Base-by-base conservation (phyloP, 2,329 filamentous ascomycete species). In the Fusarium napiforme region DNA sequence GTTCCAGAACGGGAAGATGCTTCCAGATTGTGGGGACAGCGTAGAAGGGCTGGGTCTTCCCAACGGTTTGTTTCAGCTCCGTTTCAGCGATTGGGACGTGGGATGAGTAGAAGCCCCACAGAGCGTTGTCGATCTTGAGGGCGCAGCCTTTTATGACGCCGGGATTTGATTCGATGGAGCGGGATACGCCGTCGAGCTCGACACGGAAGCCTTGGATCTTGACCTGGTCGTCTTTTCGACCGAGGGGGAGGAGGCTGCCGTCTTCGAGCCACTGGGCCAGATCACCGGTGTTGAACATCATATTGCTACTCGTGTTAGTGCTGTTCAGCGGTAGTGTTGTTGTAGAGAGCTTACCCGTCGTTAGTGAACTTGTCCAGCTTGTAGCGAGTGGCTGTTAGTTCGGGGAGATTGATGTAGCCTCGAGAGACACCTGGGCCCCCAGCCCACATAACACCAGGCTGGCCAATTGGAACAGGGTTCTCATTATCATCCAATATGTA, bases 361-460 rank as follows among this genome's bases (percentile, higher is more conserved):
- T 67, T 59, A 7, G 66, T 46, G 21, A 73, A 73, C 87, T 73
- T 73, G 21, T 73, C 71, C 2, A 39, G 21, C 26, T 73, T 73
- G 6, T 73, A 73, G 2, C 71, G 57, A 21, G 36, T 58, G 1
- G 52, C 60, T 15, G 71, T 73, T 1, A 73, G 9, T 10, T 67
- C 60, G 0, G 70, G 61, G 0, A 72, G 39, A 26, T 70, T 70
- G 26, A 73, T 39, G n/a, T 72, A 72, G 30, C 70, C 70, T 9
- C 46, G 42, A 2, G 71, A 71, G 4, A 73, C 71, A 28, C 71
- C 66, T 2, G n/a, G 46, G 8, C 71, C 71, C 0, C 71, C 88
- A 12, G 87, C 87, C 87, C 88, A 90, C 84, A 90, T 88, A 6
- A 84, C 77, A 9, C 88, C 88, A 1, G 86, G 81, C 59, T 83